A percentile compares a stretch with the other conserved stretches of the same genome.
These are phyloP conservation scores for Stentor coeruleus DNA, from an alignment of 73 alveolate species.

Conservation along the genomic window DNA sequence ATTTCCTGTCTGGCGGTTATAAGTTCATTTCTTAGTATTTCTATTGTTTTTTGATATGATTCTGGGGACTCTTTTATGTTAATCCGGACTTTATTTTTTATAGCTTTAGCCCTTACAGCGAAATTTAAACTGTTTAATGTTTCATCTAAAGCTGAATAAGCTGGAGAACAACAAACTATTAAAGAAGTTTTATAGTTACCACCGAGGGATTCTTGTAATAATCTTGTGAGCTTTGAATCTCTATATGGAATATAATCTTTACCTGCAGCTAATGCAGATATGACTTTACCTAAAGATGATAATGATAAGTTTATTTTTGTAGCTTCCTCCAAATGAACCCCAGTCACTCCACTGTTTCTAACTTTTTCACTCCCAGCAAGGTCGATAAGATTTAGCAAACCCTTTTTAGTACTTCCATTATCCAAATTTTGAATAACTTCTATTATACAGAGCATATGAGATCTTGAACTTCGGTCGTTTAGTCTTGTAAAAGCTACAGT, in stretches of 20 bases:
- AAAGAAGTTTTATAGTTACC: constrained; percentile 71
- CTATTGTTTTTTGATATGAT: constrained; percentile 52
- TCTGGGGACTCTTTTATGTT: constrained; percentile 65
- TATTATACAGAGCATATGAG: constrained; percentile 59
- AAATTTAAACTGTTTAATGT: constrained; percentile 56
- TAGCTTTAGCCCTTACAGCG: constrained; percentile 66
- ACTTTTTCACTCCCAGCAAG: constrained; percentile 79
- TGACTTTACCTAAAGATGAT: constrained; percentile 68
- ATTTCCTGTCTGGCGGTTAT: background rate
- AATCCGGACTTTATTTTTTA: constrained; percentile 60
- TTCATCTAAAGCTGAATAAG: constrained; percentile 60
- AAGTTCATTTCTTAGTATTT: constrained; percentile 40
- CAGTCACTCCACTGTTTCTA: constrained; percentile 63
- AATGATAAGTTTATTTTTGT: constrained; percentile 66
- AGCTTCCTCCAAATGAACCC: constrained; percentile 68
- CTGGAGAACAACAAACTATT: constrained; percentile 63
- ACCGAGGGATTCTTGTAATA: constrained; percentile 65
- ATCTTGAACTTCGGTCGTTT: constrained; percentile 55
- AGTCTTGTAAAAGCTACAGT: constrained; percentile 70
- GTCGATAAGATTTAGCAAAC: constrained; percentile 65
- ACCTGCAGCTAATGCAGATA: constrained; percentile 53
- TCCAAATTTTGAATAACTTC: constrained; percentile 54
- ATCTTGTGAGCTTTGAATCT: constrained; percentile 70
- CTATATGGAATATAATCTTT: constrained; percentile 68
- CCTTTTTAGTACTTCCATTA: constrained; percentile 58